These are phyloP conservation scores for Fusarium oligoseptatum DNA, from an alignment of 2,329 filamentous ascomycete genomes.

Conservation along the genomic window DNA sequence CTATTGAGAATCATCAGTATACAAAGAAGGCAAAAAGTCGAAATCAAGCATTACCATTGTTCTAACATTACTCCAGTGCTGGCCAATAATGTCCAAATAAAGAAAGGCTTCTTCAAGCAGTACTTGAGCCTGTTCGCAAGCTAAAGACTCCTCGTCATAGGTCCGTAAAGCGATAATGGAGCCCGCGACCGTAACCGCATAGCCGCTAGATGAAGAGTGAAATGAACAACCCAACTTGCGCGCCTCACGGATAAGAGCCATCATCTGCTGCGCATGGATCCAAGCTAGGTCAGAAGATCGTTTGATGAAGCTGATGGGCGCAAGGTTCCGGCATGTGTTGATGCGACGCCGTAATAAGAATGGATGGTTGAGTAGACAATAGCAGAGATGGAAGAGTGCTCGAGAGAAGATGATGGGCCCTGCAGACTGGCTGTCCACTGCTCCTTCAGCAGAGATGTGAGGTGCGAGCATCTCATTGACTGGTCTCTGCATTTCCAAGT, in stretches of 20 bases:
- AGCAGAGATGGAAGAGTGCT: neutral
- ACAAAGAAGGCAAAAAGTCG: neutral
- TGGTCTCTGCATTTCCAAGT: neutral
- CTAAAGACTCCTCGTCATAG: neutral
- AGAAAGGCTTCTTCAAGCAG: neutral
- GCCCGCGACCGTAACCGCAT: neutral
- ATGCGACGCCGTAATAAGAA: neutral
- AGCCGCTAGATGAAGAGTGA: neutral
- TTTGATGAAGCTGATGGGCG: neutral
- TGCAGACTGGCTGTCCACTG: neutral
- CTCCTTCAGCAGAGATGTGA: neutral
- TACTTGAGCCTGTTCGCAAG: neutral
- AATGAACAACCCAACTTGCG: neutral
- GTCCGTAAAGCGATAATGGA: neutral
- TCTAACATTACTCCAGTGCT: neutral
- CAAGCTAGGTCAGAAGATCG: neutral
- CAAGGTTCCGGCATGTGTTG: neutral
- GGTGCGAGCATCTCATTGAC: neutral
- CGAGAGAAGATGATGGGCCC: neutral
- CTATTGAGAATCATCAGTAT: neutral
- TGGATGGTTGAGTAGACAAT: neutral
- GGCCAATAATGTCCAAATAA: neutral
- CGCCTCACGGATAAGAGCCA: neutral
- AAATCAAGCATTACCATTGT: neutral
- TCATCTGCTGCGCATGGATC: neutral